A percentile compares a stretch with the other conserved stretches of the same genome.
These are phyloP conservation scores for Camellia granthamiana DNA, from an alignment of 148 eudicot species.

Conservation along the genomic window DNA sequence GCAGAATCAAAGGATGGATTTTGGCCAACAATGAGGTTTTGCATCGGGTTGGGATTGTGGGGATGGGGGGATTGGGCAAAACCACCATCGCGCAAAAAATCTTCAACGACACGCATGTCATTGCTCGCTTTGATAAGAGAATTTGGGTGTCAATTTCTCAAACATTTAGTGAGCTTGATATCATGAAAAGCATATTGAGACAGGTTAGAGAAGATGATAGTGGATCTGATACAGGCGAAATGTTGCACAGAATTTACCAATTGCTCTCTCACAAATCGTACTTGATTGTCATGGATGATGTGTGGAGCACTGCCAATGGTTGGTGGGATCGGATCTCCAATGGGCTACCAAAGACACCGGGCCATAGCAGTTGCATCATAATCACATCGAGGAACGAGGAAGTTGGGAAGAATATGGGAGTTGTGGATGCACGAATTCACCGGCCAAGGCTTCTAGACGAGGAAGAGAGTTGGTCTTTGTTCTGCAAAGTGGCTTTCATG, in stretches of 20 bases:
- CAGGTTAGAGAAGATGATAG: not conserved
- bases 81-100: not conserved
- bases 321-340: not conserved
- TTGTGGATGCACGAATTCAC: not conserved
- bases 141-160: not conserved
- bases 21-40: not conserved
- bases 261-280: not conserved
- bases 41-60: not conserved
- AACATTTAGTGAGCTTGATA: not conserved
- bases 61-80: constrained; percentile 2
- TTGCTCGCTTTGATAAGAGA: not conserved
- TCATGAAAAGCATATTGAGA: constrained; percentile 5
- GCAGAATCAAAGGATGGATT: not conserved
- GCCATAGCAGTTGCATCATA: not conserved
- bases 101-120: not conserved
- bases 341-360: not conserved
- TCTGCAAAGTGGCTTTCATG: not conserved
- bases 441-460: not conserved
- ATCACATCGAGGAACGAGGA: not conserved
- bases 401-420: not conserved
- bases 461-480: not conserved
- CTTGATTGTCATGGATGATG: constrained; percentile 6
- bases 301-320: not conserved
- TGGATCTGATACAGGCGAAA: not conserved
- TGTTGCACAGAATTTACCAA: not conserved